Evolutionary conservation across 176 grass and related monocot genomes (phyloP).

Genomic region (Canna indica): DNA sequence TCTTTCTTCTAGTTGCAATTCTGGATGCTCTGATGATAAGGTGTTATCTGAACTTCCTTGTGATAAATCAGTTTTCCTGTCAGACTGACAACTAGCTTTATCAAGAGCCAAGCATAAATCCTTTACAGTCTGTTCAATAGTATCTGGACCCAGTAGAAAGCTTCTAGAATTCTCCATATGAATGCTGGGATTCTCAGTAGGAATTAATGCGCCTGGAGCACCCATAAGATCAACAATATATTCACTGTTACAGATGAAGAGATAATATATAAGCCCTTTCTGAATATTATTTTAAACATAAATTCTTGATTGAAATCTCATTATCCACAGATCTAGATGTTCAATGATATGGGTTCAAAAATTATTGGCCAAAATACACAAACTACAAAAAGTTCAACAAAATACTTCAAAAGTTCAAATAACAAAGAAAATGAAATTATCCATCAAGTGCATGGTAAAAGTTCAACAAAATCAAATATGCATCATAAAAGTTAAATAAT

Average conservation of each 20-base stretch:
- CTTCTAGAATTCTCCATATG: constrained; percentile 65
- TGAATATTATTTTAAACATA: not conserved
- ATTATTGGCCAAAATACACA: not conserved
- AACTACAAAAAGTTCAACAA: not conserved
- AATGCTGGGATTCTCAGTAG: constrained; percentile 67
- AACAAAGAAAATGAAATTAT: not conserved
- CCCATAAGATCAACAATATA: constrained; percentile 98
- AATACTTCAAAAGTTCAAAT: not conserved
- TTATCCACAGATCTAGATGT: not conserved
- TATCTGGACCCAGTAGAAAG: constrained; percentile 43
- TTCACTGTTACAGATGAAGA: constrained; percentile 45
- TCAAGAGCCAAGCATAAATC: constrained; percentile 69
- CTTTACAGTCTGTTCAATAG: constrained; percentile 58
- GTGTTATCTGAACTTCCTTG: constrained; percentile 36
- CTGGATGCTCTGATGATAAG: constrained; percentile 19
- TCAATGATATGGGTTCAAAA: not conserved
- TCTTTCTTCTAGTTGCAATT: constrained; percentile 39
- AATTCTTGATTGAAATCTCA: not conserved
- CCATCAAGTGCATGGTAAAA: too few species aligned
- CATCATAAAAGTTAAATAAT: too few species aligned
- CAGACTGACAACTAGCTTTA: constrained; percentile 32
- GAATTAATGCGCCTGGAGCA: constrained; percentile 91
- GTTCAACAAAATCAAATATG: too few species aligned
- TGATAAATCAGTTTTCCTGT: constrained; percentile 28
- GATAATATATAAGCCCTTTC: not conserved